phyloP scores from a whole-genome alignment of 371 early-diverging fungal genomes.

The Mortierella sp. region DNA sequence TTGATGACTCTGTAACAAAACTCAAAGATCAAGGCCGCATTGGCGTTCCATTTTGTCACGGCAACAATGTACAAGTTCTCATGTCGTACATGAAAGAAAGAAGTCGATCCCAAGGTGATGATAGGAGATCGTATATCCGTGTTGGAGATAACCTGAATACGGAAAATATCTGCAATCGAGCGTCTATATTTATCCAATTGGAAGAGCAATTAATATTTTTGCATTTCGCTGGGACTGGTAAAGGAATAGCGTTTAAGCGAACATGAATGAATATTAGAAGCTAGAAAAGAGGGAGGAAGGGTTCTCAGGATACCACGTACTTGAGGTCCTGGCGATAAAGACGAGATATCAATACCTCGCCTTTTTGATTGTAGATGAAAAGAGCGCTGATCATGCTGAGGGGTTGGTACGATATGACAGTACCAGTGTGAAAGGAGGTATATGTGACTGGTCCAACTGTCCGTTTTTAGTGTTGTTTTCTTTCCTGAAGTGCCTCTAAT shows the following conservation, averaged over 20 bases:
- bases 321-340: conserved; percentile 94
- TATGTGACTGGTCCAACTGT: neutral
- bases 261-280: no score
- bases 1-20: conserved; percentile 84
- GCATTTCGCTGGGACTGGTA: neutral
- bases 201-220: neutral
- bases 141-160: conserved; percentile 96
- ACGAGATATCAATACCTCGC: conserved; percentile 96
- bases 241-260: neutral
- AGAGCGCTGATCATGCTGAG: conserved; percentile 84
- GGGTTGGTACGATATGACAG: neutral
- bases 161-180: conserved; percentile 94
- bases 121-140: conserved; percentile 94
- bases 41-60: conserved; percentile 85
- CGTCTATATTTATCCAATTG: conserved; percentile 69
- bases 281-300: neutral
- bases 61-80: conserved; percentile 92
- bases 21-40: conserved; percentile 88
- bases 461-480: neutral
- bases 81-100: conserved; percentile 91
- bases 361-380: conserved; percentile 96
- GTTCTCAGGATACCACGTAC: conserved; percentile 61
- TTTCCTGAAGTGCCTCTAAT: neutral
- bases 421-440: neutral
- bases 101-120: conserved; percentile 87